These are phyloP conservation scores for Yamadazyma membranifaciens DNA, from an alignment of 1,139 yeast species.

Conservation along the genomic window DNA sequence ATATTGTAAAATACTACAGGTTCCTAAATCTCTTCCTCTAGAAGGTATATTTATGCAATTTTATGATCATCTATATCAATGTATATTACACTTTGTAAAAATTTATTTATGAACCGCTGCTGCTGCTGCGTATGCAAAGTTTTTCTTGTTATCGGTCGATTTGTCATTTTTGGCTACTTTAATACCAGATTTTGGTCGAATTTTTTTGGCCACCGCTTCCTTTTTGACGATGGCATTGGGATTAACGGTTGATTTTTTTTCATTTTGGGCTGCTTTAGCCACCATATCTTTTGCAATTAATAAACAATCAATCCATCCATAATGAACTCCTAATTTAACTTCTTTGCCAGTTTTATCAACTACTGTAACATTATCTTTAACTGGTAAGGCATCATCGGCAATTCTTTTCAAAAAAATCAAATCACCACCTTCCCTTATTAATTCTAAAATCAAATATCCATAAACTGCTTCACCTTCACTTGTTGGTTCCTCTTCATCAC, in stretches of 20 bases:
- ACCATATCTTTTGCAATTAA: conserved; percentile 44
- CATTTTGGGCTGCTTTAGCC: conserved; percentile 15
- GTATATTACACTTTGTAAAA: background rate
- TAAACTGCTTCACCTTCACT: conserved; percentile 29
- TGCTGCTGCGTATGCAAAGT: conserved; percentile 49
- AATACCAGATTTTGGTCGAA: conserved; percentile 9
- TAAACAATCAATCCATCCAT: conserved; percentile 50
- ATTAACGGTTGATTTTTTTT: background rate
- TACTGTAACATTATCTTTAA: conserved; percentile 37
- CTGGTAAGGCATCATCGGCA: conserved; percentile 20
- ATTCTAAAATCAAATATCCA: conserved; percentile 66
- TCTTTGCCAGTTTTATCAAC: conserved; percentile 32
- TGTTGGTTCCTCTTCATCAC: conserved; percentile 34
- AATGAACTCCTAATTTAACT: conserved; percentile 34
- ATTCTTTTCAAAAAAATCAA: conserved; percentile 56
- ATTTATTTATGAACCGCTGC: conserved; percentile 39
- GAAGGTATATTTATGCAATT: conserved; percentile 4
- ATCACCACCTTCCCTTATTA: conserved; percentile 54
- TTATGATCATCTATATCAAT: background rate
- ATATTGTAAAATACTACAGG: background rate
- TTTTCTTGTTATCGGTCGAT: conserved; percentile 15
- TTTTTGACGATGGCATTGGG: conserved; percentile 1
- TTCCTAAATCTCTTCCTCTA: conserved; percentile 2
- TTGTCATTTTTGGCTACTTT: conserved; percentile 3
- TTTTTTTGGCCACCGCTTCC: conserved; percentile 9